Evolutionary conservation across 352 stramenopile genomes (phyloP).

Genomic region (Pythium brachiatum): DNA sequence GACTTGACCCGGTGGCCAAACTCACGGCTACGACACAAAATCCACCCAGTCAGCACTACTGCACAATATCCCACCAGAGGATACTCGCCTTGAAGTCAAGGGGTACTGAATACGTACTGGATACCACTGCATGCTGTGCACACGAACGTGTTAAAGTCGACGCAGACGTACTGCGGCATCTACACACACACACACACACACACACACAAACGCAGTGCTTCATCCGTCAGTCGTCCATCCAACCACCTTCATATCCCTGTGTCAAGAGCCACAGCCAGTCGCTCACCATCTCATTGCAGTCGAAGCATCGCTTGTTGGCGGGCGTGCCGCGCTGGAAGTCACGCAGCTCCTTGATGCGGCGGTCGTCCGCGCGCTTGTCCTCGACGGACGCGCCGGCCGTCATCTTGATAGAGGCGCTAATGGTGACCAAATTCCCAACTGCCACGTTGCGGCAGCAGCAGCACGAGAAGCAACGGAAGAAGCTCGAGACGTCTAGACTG

Average conservation of each 20-base stretch:
- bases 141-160: constrained; percentile 94
- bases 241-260: neutral
- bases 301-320: constrained; percentile 83
- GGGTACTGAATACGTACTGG: constrained; percentile 75
- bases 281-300: constrained; percentile 89
- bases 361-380: constrained; percentile 82
- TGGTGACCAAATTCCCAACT: constrained; percentile 20
- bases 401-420: constrained; percentile 30
- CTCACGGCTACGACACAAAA: constrained; percentile 55
- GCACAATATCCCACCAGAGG: too few species aligned
- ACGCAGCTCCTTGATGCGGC: constrained; percentile 79
- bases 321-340: constrained; percentile 78
- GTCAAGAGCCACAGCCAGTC: too few species aligned
- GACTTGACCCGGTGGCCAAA: constrained; percentile 93
- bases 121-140: constrained; percentile 93
- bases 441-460: neutral
- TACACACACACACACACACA: constrained; percentile 19
- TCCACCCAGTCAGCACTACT: neutral
- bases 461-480: neutral
- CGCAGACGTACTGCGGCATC: constrained; percentile 91
- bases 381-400: constrained; percentile 34
- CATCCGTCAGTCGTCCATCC: neutral
- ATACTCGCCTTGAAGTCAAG: too few species aligned
- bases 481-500: too few species aligned
- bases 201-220: neutral